phyloP scores from a whole-genome alignment of 768 basidiomycete genomes.

The Russula lepida region DNA sequence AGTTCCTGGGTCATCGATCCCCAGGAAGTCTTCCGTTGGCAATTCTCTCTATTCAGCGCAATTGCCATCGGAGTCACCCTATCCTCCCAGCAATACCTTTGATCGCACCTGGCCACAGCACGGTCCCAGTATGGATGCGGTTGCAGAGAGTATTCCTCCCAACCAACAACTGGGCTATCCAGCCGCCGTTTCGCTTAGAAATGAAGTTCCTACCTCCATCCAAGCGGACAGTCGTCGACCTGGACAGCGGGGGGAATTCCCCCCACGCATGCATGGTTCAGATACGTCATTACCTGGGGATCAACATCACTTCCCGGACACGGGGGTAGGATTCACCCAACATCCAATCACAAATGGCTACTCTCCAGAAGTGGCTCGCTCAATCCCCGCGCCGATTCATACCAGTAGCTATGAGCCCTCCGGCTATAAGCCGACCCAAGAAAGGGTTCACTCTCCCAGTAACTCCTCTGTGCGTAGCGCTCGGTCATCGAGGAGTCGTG shows the following conservation, averaged over 20 bases:
- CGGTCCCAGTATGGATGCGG: background rate
- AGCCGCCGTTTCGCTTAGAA: background rate
- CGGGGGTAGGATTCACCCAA: background rate
- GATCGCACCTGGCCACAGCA: background rate
- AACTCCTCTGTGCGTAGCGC: conserved; percentile 13
- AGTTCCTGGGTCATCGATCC: background rate
- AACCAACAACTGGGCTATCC: background rate
- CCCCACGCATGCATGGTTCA: background rate
- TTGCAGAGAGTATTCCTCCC: background rate
- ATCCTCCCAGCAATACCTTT: background rate
- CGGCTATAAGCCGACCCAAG: background rate
- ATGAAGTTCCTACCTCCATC: background rate
- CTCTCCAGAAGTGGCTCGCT: background rate
- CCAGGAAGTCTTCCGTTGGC: background rate
- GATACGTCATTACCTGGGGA: background rate
- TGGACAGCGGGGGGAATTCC: background rate
- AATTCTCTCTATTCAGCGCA: background rate
- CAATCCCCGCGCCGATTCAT: background rate
- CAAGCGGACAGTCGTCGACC: background rate
- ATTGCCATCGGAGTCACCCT: background rate
- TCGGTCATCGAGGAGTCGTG: conserved; percentile 6
- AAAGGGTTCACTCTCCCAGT: conserved; percentile 13
- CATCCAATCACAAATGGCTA: background rate
- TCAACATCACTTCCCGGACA: background rate
- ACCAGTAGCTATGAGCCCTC: background rate